These are phyloP conservation scores for Veloboletus limbatus DNA, from an alignment of 1,284 basidiomycete genomes.

Conservation along the genomic window DNA sequence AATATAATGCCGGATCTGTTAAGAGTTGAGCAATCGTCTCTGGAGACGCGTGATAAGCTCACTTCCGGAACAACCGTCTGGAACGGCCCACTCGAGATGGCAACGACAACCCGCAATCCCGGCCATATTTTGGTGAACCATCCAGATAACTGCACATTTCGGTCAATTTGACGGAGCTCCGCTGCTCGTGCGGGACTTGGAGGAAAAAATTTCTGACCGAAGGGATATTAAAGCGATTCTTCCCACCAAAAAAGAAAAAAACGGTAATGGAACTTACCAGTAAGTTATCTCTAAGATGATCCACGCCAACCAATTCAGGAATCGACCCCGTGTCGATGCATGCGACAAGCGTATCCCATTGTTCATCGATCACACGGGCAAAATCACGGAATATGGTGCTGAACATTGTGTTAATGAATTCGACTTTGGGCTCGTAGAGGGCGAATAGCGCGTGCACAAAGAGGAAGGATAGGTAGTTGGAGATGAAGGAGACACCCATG, in stretches of 20 bases:
- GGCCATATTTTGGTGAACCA: conserved; percentile 25
- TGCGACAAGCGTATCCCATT: conserved; percentile 23
- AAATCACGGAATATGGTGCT: conserved; percentile 22
- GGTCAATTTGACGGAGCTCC: conserved; percentile 13
- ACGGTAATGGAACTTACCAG: conserved; percentile 4
- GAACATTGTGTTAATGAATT: conserved; percentile 28
- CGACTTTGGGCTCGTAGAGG: conserved; percentile 20
- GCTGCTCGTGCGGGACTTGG: conserved; percentile 14
- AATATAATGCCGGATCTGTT: conserved; percentile 22
- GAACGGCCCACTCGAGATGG: conserved; percentile 28
- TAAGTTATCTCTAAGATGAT: conserved; percentile 17
- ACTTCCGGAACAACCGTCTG: conserved; percentile 22
- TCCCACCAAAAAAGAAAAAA: no score
- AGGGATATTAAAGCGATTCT: background rate
- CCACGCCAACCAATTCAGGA: conserved; percentile 11
- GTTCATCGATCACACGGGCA: conserved; percentile 14
- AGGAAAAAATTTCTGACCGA: conserved; percentile 16
- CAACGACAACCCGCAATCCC: conserved; percentile 11
- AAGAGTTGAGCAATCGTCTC: background rate
- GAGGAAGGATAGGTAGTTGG: conserved; percentile 24
- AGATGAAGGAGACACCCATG: conserved; percentile 21
- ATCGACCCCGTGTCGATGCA: conserved; percentile 20
- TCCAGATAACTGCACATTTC: conserved; percentile 1
- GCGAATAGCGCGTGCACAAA: conserved; percentile 26
- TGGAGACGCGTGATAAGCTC: background rate